Evolutionary conservation across 1,284 basidiomycete genomes (phyloP).

Genomic region (Malassezia sympodialis): DNA sequence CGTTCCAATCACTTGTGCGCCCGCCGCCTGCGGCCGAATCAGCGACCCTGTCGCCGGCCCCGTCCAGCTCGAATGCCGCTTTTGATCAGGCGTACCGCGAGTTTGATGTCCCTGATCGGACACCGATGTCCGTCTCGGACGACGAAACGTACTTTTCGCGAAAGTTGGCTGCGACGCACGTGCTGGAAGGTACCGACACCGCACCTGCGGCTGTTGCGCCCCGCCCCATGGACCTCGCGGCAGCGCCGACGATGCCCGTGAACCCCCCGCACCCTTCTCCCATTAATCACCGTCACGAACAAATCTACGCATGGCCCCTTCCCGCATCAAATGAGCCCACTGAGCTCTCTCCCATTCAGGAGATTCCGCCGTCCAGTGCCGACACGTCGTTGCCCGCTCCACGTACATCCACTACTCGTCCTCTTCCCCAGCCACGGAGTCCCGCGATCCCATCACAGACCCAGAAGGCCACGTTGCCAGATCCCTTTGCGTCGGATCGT

Average conservation of each 20-base stretch:
- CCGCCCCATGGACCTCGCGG: neutral
- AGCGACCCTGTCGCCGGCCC: neutral
- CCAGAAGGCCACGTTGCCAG: neutral
- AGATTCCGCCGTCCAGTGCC: neutral
- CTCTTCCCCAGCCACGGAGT: neutral
- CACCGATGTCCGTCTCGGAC: neutral
- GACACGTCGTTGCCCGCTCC: neutral
- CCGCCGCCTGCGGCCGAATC: neutral
- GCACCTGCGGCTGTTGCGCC: neutral
- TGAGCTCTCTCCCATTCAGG: neutral
- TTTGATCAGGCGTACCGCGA: constrained; percentile 5
- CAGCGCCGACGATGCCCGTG: neutral
- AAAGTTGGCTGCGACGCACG: neutral
- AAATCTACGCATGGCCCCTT: constrained; percentile 13
- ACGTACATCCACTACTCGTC: neutral
- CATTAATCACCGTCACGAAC: constrained; percentile 10
- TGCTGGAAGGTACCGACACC: neutral
- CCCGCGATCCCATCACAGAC: neutral
- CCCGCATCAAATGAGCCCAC: neutral
- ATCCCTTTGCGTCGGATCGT: neutral
- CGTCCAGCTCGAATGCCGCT: neutral
- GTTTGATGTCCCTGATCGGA: neutral
- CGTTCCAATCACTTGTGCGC: neutral
- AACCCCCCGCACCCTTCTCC: neutral
- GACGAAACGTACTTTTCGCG: neutral